phyloP scores from a whole-genome alignment of 1,284 basidiomycete species.

The Rhodotorula sp. region DNA sequence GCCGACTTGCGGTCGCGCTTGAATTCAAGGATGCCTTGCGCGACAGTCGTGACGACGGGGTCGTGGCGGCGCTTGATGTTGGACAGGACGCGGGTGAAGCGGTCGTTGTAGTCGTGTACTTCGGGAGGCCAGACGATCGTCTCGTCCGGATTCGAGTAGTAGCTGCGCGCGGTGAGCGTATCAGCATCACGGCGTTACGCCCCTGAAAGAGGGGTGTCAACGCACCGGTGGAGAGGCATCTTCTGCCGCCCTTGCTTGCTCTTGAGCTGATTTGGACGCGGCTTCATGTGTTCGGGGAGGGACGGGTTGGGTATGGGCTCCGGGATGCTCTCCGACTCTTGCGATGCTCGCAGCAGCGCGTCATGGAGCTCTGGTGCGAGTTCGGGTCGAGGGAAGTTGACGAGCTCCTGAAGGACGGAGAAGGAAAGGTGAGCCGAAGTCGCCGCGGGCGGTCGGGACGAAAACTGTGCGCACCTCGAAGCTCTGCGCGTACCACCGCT shows the following conservation, averaged over 20 bases:
- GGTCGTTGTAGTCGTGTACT: conserved; percentile 88
- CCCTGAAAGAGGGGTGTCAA: neutral
- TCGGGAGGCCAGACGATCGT: conserved; percentile 83
- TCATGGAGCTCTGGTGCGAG: conserved; percentile 69
- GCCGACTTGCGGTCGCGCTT: conserved; percentile 57
- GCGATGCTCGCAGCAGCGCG: conserved; percentile 55
- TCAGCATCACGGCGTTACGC: neutral
- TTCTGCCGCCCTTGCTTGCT: conserved; percentile 26
- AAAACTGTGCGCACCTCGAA: conserved; percentile 72
- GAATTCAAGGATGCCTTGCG: conserved; percentile 71
- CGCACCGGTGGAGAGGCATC: conserved; percentile 36
- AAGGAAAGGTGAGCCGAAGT: neutral
- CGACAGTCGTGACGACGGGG: conserved; percentile 95
- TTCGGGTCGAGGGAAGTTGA: conserved; percentile 74
- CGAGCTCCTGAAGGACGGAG: conserved; percentile 67
- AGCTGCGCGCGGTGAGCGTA: conserved; percentile 58
- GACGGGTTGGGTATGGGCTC: conserved; percentile 71
- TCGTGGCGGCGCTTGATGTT: conserved; percentile 94
- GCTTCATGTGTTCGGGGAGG: conserved; percentile 52
- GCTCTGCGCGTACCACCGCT: conserved; percentile 98
- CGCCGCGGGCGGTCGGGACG: neutral
- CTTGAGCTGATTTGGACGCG: conserved; percentile 32
- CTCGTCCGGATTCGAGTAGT: conserved; percentile 71
- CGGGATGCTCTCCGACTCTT: conserved; percentile 42
- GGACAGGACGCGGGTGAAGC: conserved; percentile 84